Evolutionary conservation across 176 grass and related monocot species (phyloP).

Genomic region (Hyparrhenia diplandra): DNA sequence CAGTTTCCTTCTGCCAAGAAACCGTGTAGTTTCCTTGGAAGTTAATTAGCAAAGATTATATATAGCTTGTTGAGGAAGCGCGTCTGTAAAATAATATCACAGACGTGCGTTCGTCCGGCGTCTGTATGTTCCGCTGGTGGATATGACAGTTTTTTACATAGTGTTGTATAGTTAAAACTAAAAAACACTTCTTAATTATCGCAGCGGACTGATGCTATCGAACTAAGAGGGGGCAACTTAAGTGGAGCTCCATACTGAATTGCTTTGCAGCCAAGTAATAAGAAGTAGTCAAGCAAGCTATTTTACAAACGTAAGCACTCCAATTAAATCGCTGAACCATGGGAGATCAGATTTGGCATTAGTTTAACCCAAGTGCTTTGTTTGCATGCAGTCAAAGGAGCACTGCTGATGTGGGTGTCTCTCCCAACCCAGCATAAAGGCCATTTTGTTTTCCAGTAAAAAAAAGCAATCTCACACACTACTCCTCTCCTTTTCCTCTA

Average conservation of each 20-base stretch:
- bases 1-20: not conserved
- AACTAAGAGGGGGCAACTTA: not conserved
- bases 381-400: too few relatives aligned
- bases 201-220: not conserved
- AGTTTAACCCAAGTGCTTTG: not conserved
- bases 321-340: not conserved
- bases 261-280: constrained; percentile 11
- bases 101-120: too few relatives aligned
- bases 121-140: too few relatives aligned
- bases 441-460: not conserved
- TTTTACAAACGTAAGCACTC: constrained; percentile 5
- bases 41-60: not conserved
- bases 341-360: not conserved
- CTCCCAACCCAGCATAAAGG: not conserved
- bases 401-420: too few relatives aligned
- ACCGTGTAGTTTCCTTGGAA: not conserved
- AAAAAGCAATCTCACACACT: too few relatives aligned
- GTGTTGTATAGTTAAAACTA: too few relatives aligned
- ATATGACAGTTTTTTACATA: too few relatives aligned
- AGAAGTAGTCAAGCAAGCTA: not conserved
- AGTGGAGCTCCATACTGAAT: not conserved
- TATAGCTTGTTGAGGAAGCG: too few relatives aligned
- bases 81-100: too few relatives aligned
- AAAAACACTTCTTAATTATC: not conserved
- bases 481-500: constrained; percentile 45